phyloP scores from a whole-genome alignment of 495 filamentous ascomycete genomes.

The Halenospora varia region DNA sequence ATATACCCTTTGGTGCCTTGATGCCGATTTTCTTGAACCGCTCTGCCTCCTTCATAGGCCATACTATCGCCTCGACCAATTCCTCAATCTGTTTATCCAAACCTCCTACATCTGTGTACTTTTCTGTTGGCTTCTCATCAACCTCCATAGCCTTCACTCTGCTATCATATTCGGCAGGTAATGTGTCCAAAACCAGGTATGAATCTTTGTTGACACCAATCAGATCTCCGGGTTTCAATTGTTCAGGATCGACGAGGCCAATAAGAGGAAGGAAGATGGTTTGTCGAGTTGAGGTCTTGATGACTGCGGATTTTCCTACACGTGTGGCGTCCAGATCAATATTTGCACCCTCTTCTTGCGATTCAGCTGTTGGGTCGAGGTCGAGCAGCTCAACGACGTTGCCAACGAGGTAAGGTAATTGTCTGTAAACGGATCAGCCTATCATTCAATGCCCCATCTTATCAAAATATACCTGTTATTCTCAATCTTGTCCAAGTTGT shows the following conservation, averaged over 20 bases:
- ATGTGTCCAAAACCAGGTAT: constrained; percentile 95
- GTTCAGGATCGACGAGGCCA: constrained; percentile 90
- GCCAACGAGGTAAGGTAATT: constrained; percentile 96
- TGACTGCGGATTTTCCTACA: constrained; percentile 96
- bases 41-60: constrained; percentile 99
- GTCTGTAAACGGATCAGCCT: constrained; percentile 46
- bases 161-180: constrained; percentile 99
- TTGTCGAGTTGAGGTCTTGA: constrained; percentile 99
- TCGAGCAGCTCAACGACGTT: constrained; percentile 97
- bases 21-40: constrained; percentile 99
- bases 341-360: constrained; percentile 94
- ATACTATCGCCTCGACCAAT: constrained; percentile 97
- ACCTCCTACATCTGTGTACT: constrained; percentile 97
- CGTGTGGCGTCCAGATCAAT: constrained; percentile 97
- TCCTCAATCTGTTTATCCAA: constrained; percentile 99
- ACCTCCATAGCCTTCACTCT: constrained; percentile 99
- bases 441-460: constrained; percentile 12
- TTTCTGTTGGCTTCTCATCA: constrained; percentile 98
- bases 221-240: constrained; percentile 89
- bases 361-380: constrained; percentile 93
- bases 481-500: constrained; percentile 97
- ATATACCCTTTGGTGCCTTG: constrained; percentile 98
- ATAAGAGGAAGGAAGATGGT: constrained; percentile 99
- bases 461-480: constrained; percentile 94
- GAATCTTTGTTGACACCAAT: constrained; percentile 99